Evolutionary conservation across 164 flowering plant species (phyloP).

Genomic region (Tinospora cordifolia): DNA sequence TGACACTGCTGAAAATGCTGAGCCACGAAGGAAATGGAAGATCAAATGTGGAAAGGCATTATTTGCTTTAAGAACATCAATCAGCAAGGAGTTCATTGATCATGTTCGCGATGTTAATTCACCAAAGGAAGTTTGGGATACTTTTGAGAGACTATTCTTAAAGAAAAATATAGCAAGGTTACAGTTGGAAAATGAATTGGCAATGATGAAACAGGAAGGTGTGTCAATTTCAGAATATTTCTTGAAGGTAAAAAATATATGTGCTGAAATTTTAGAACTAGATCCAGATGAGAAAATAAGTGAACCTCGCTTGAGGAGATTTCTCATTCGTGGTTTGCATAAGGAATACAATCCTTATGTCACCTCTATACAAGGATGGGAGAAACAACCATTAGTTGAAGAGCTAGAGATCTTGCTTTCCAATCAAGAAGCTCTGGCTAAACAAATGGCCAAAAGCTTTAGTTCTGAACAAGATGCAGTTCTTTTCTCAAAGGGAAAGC

Average conservation of each 20-base stretch:
- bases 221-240: too few species aligned
- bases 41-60: constrained; percentile 19
- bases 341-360: background rate
- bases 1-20: too few species aligned
- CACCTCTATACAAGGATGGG: background rate
- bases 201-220: background rate
- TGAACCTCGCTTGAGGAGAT: too few species aligned
- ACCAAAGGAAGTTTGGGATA: constrained; percentile 20
- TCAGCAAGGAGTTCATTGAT: constrained; percentile 17
- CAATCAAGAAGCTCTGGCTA: background rate
- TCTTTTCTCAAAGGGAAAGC: background rate
- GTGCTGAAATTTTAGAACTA: constrained; percentile 2
- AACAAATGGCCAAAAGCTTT: background rate
- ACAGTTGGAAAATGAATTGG: constrained; percentile 5
- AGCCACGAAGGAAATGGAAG: constrained; percentile 15
- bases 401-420: constrained; percentile 5
- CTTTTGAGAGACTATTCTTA: constrained; percentile 13
- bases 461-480: background rate
- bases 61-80: constrained; percentile 17
- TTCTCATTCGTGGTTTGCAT: too few species aligned
- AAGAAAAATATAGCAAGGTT: constrained; percentile 13
- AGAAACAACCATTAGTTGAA: background rate
- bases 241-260: background rate
- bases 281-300: background rate
- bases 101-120: constrained; percentile 16